A percentile compares a stretch with the other conserved stretches of the same genome.
Conservation (phyloP, 2,329 filamentous ascomycete species). For the Trichoderma sp. region DNA sequence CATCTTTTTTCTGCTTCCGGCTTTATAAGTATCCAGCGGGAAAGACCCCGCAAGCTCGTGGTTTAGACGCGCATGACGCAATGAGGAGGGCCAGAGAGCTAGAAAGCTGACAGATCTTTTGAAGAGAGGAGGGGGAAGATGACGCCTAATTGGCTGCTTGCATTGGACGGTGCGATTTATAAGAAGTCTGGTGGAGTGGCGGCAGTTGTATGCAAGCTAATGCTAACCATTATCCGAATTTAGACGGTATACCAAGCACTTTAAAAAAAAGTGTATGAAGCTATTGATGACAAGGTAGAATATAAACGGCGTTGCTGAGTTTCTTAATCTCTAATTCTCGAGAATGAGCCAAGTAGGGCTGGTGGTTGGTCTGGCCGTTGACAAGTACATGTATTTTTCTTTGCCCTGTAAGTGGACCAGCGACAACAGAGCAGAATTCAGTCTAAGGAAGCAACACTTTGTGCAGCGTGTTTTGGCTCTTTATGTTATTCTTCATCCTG, state of each 20-base stretch:
- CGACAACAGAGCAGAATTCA: too few species aligned
- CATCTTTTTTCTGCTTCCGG: background rate
- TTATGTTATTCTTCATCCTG: too few species aligned
- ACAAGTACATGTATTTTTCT: too few species aligned
- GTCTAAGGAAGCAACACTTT: too few species aligned
- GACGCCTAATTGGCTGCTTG: background rate
- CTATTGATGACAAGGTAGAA: background rate
- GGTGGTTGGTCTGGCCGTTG: too few species aligned
- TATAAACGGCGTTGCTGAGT: background rate
- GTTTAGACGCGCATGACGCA: conserved; percentile 16
- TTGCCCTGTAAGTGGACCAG: too few species aligned
- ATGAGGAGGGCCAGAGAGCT: background rate
- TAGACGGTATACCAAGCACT: background rate
- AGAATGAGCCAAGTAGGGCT: too few species aligned
- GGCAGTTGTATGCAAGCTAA: background rate
- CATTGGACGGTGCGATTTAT: background rate
- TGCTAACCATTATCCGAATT: background rate
- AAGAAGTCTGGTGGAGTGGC: background rate
- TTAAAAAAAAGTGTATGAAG: too few species aligned
- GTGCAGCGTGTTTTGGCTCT: too few species aligned
- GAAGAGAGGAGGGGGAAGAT: background rate
- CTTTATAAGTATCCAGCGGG: conserved; percentile 2
- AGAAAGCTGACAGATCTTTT: background rate
- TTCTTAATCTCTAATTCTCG: too few species aligned
- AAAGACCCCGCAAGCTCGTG: conserved; percentile 19